Percentiles rank a stretch among this genome's conserved stretches.
Evolutionary conservation across 352 stramenopile species (phyloP).

Genomic region (Pythium diclinum): DNA sequence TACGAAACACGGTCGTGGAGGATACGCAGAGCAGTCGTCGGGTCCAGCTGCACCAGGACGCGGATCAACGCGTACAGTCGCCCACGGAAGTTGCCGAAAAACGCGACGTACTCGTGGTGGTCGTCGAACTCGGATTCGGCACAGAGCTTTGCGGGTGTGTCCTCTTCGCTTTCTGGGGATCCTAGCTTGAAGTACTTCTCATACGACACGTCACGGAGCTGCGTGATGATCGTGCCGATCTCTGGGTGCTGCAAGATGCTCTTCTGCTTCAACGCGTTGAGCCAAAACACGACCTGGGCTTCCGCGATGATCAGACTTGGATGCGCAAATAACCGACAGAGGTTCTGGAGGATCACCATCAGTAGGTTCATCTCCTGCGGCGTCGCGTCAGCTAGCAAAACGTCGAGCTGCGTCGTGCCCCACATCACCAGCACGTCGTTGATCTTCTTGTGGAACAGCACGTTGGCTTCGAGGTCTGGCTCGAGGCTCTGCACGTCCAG

Average conservation of each 20-base stretch:
- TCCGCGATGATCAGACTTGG: constrained; percentile 69
- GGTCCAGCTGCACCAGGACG: constrained; percentile 55
- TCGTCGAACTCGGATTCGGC: constrained; percentile 73
- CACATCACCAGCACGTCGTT: constrained; percentile 76
- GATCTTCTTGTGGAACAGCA: constrained; percentile 71
- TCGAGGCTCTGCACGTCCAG: constrained; percentile 43
- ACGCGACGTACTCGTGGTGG: constrained; percentile 63
- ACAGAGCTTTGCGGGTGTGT: constrained; percentile 37
- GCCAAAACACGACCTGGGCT: constrained; percentile 71
- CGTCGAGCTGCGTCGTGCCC: constrained; percentile 64
- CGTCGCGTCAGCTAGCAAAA: constrained; percentile 39
- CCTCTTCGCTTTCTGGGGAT: constrained; percentile 57
- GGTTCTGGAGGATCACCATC: constrained; percentile 38
- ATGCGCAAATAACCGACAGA: constrained; percentile 59
- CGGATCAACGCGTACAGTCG: constrained; percentile 76
- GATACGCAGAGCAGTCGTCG: constrained; percentile 45
- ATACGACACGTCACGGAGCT: constrained; percentile 59
- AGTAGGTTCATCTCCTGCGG: constrained; percentile 52
- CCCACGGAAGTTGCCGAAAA: constrained; percentile 78
- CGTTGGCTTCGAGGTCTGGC: constrained; percentile 45
- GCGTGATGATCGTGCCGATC: constrained; percentile 12
- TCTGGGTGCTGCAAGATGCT: constrained; percentile 32
- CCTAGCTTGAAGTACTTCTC: constrained; percentile 82
- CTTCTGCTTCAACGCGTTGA: constrained; percentile 71
- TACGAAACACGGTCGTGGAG: constrained; percentile 57